These are phyloP conservation scores for Trametes hirsuta DNA, from an alignment of 1,284 basidiomycete genomes.

Conservation along the genomic window DNA sequence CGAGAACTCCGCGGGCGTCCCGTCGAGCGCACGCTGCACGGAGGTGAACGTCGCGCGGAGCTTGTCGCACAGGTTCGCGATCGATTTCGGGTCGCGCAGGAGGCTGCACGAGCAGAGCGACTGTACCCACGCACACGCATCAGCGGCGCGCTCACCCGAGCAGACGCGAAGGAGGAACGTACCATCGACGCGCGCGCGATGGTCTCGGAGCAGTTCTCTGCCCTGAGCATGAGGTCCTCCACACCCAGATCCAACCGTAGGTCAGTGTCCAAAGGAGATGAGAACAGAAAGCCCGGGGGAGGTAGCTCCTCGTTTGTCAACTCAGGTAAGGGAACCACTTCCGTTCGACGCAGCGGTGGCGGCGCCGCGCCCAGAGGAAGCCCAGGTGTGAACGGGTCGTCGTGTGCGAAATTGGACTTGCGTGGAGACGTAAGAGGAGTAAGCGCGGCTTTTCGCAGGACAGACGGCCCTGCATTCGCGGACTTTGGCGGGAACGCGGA, in stretches of 20 bases:
- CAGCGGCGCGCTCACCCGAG: not conserved
- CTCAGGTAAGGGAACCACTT: constrained; percentile 22
- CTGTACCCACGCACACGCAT: constrained; percentile 2
- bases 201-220: constrained; percentile 25
- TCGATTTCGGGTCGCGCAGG: constrained; percentile 23
- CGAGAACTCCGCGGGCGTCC: constrained; percentile 20
- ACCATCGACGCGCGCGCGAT: constrained; percentile 27
- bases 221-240: constrained; percentile 20
- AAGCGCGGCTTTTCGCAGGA: not conserved
- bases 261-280: constrained; percentile 14
- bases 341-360: constrained; percentile 20
- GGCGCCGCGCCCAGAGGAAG: constrained; percentile 6
- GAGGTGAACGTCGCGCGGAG: constrained; percentile 15
- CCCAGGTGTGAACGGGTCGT: constrained; percentile 6
- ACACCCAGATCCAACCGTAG: constrained; percentile 21
- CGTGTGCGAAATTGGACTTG: not conserved
- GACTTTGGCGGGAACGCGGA: constrained; percentile 13
- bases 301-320: constrained; percentile 7
- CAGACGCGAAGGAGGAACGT: not conserved
- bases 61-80: constrained; percentile 22
- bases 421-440: constrained; percentile 7
- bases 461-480: not conserved
- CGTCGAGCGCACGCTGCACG: constrained; percentile 25
- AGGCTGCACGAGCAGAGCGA: constrained; percentile 28
- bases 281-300: not conserved